Evolutionary conservation across 441 rosid genomes (phyloP).

Genomic region (Mallotus japonicus): DNA sequence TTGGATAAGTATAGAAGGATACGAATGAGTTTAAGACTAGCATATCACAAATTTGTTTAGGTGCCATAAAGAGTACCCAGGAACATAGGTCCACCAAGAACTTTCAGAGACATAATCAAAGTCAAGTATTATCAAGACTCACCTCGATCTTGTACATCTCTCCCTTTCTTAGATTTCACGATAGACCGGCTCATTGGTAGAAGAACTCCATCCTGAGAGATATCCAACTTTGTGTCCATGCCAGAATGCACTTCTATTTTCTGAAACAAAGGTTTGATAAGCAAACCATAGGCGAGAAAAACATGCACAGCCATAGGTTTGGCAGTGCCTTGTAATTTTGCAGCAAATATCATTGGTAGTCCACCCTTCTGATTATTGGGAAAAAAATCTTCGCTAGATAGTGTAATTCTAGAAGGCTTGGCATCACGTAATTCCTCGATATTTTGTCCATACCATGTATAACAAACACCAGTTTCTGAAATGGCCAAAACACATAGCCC

Average conservation of each 20-base stretch:
- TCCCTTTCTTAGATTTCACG: constrained; percentile 50
- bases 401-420: constrained; percentile 64
- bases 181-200: constrained; percentile 53
- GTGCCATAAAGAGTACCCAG: not conserved
- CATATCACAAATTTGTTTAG: not conserved
- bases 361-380: constrained; percentile 48
- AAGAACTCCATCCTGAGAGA: constrained; percentile 73
- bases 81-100: not conserved
- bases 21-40: not conserved
- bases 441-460: constrained; percentile 73
- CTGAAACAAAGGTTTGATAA: constrained; percentile 80
- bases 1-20: constrained; percentile 1
- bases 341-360: constrained; percentile 63
- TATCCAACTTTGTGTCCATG: constrained; percentile 48
- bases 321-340: constrained; percentile 64
- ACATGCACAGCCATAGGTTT: constrained; percentile 53
- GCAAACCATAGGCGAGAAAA: constrained; percentile 69
- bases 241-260: constrained; percentile 72
- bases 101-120: not conserved
- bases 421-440: constrained; percentile 55
- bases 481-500: constrained; percentile 69
- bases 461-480: constrained; percentile 86
- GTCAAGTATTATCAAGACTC: constrained; percentile 9
- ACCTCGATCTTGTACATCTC: constrained; percentile 53
- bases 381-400: constrained; percentile 43